Conservation (phyloP, 163 green algal species). For the Scenedesmus sp. region DNA sequence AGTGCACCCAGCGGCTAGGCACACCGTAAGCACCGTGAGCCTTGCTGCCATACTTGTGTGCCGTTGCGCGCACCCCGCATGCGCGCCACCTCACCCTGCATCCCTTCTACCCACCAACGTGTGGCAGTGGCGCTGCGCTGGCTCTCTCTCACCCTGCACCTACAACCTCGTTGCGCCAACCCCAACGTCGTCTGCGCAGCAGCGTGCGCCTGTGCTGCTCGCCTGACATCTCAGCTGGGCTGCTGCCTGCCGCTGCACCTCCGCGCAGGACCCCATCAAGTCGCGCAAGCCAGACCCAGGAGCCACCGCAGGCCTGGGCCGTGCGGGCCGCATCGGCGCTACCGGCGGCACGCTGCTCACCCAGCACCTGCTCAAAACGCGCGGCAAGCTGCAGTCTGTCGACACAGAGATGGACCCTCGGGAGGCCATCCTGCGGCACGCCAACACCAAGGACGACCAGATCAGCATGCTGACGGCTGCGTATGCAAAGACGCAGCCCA, state of each 20-base stretch:
- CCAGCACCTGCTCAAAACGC: constrained; percentile 88
- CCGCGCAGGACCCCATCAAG: constrained; percentile 62
- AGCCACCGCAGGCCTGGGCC: constrained; percentile 59
- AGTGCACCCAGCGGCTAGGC: too few relatives aligned
- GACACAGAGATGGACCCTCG: constrained; percentile 80
- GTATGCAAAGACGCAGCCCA: constrained; percentile 86
- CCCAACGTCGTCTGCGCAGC: too few relatives aligned
- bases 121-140: too few relatives aligned
- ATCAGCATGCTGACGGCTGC: constrained; percentile 76
- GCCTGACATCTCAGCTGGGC: too few relatives aligned
- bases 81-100: too few relatives aligned
- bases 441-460: constrained; percentile 76
- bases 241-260: neutral
- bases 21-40: too few relatives aligned
- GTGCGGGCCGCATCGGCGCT: constrained; percentile 80
- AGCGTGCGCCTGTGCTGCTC: neutral
- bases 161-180: neutral
- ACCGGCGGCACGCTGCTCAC: constrained; percentile 90
- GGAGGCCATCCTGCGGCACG: constrained; percentile 82
- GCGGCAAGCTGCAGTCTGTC: constrained; percentile 47
- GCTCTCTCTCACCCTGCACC: too few relatives aligned
- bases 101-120: too few relatives aligned
- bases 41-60: too few relatives aligned
- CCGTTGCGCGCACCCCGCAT: too few relatives aligned
- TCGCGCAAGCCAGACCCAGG: constrained; percentile 68